Base-by-base conservation (phyloP, 306 rosid species). In the Amphicarpaea edgeworthii region DNA sequence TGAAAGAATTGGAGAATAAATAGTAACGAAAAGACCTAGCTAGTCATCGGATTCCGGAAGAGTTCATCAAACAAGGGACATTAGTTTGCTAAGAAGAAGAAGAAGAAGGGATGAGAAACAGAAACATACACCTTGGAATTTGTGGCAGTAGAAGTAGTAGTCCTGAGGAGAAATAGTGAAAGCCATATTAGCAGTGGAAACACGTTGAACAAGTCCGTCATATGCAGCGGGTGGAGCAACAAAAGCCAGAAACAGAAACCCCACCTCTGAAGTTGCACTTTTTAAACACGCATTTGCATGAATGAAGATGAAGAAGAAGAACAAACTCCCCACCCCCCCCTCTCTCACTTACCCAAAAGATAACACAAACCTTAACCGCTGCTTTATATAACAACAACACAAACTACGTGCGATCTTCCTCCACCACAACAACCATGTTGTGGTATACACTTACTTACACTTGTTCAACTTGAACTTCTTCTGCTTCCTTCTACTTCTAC, bases 11-110 rank as follows among this genome's bases (percentile, higher is more conserved):
- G 46, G n/a, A n/a, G n/a, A n/a, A n/a, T n/a, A n/a, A n/a, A 28
- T 34, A 34, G 30, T 49, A 65, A 85, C 14, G 30, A 71, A 77
- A 78, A 69, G 54, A 7, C 84, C 40, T 58, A 57, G 24, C 69
- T 34, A 63, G 69, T 96, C 99, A 96, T 96, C 98, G 99, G 98
- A 96, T 96, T 93, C 99, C 98, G 11, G 30, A 82, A 85, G 81
- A 30, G 68, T 77, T 90, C 93, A 96, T 90, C 93, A 96, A 84
- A 81, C 72, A 59, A 74, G 62, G 78, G 83, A 80, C 98, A 96
- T 90, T 65, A 79, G 72, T 77, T 81, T 78, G 78, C 15, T n/a
- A 19, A 51, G 84, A 78, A 26, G 6, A 78, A 82, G 75, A 19
- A 51, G 84, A 78, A 26, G 6, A 78, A 82, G 75, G 85, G 87